phyloP scores from a whole-genome alignment of 768 basidiomycete genomes.

The Leccinum pellstonianum region DNA sequence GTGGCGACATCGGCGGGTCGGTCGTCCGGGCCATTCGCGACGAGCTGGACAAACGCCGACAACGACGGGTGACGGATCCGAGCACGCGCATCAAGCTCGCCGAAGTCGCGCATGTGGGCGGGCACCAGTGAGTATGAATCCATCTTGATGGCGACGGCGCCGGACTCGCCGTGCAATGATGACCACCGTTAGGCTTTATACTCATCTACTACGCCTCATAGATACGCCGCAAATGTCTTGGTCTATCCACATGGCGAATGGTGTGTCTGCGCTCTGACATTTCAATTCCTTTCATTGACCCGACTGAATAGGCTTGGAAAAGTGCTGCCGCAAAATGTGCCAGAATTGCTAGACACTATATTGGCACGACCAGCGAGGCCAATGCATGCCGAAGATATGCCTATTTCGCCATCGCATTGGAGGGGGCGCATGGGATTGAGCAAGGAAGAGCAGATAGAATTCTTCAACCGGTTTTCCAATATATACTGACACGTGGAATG shows the following conservation, averaged over 20 bases:
- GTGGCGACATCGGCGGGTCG: slow-evolving; percentile 61
- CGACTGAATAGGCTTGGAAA: slow-evolving; percentile 55
- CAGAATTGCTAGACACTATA: slow-evolving; percentile 49
- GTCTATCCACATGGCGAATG: slow-evolving; percentile 74
- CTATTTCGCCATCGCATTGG: slow-evolving; percentile 54
- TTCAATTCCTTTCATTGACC: not conserved
- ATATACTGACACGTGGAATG: not conserved
- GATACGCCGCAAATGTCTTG: slow-evolving; percentile 51
- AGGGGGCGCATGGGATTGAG: slow-evolving; percentile 69
- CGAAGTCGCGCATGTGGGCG: slow-evolving; percentile 78
- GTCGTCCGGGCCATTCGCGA: slow-evolving; percentile 53
- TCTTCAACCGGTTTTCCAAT: slow-evolving; percentile 24
- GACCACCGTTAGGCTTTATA: not conserved
- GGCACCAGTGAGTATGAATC: slow-evolving; percentile 62
- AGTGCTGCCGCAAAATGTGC: slow-evolving; percentile 56
- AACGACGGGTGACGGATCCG: slow-evolving; percentile 25
- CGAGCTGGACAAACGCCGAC: slow-evolving; percentile 46
- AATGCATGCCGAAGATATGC: slow-evolving; percentile 29
- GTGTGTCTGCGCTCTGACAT: slow-evolving; percentile 37
- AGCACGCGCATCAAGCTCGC: slow-evolving; percentile 47
- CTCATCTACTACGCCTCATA: not conserved
- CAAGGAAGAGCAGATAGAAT: slow-evolving; percentile 53
- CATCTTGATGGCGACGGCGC: not conserved
- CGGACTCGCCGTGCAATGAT: not conserved
- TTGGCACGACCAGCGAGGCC: slow-evolving; percentile 33